Evolutionary conservation across 2,329 filamentous ascomycete species (phyloP), one percentile per base, ranked within the genome.

Genomic region (Colletotrichum sp.): DNA sequence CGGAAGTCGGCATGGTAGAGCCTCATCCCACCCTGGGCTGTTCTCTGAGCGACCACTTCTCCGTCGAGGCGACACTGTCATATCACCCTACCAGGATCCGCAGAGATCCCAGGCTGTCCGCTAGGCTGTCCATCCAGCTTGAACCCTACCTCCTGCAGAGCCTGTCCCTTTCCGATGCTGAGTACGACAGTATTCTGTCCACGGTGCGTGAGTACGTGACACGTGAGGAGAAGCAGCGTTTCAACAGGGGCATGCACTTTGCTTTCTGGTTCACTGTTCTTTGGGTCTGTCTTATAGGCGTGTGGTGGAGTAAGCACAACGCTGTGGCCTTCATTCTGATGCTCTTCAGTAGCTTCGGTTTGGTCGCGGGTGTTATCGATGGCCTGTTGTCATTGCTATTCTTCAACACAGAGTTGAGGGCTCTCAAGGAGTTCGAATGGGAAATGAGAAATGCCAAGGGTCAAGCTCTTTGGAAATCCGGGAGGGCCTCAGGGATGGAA

Each of bases 41-140:
- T 85, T 98, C 95, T 2, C 89, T 98, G 30, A 98, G 96, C 79
- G 96, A 99, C 82, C 97, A 98, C 83, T 98, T 98, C 83, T 96
- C 95, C 26, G 94, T 98, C 69, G 94, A 96, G 82, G 93, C 95
- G 8, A 96, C 95, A 0, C 88, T 98, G 12, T 84, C 86, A 6
- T 88, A 90, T 15, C 86, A 89, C 78, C 82, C 82, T 66, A 71
- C 26, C 60, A 74, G 43, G 85, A 9, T 81, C 82, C 12, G 60
- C 13, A 7, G 30, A 48, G 26, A 58, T 28, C 81, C 81, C 4
- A 85, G 82, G 70, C 81, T 80, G 76, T 68, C 34, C 34, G 21
- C 62, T 8, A 52, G 24, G 34, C 7, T 21, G 24, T 60, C 77
- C 75, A 76, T 79, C 36, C 83, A 86, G 73, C 81, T 87, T 7